Evolutionary conservation across 1,284 basidiomycete species (phyloP).

Genomic region (Trametes versicolor): DNA sequence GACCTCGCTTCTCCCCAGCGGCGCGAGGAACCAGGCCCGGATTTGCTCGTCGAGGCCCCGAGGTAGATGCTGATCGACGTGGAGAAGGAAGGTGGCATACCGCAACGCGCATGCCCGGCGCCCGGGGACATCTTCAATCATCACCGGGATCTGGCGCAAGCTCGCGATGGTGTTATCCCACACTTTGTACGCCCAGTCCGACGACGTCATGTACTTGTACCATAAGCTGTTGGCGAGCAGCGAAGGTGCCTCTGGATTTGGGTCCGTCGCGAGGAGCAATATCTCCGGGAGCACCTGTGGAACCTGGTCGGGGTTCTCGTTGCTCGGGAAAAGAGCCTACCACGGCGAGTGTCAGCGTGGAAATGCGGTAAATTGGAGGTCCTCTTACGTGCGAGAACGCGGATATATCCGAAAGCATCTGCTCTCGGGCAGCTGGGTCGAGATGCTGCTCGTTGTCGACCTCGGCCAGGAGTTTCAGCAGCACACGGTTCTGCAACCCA

Average conservation of each 20-base stretch:
- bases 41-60: slow-evolving; percentile 74
- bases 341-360: neutral
- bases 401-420: slow-evolving; percentile 65
- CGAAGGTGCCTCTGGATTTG: slow-evolving; percentile 65
- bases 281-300: slow-evolving; percentile 75
- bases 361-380: neutral
- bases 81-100: slow-evolving; percentile 74
- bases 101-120: slow-evolving; percentile 64
- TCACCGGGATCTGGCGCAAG: slow-evolving; percentile 68
- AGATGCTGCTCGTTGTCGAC: slow-evolving; percentile 70
- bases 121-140: slow-evolving; percentile 57
- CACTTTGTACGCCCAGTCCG: slow-evolving; percentile 79
- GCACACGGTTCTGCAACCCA: slow-evolving; percentile 68
- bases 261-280: slow-evolving; percentile 65
- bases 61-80: slow-evolving; percentile 79
- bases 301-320: slow-evolving; percentile 57
- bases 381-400: slow-evolving; percentile 65
- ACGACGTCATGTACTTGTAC: slow-evolving; percentile 78
- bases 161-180: slow-evolving; percentile 83
- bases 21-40: slow-evolving; percentile 71
- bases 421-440: slow-evolving; percentile 60
- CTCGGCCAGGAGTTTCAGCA: slow-evolving; percentile 68
- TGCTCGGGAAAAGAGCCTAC: slow-evolving; percentile 57
- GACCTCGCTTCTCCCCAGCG: slow-evolving; percentile 67
- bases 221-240: slow-evolving; percentile 78